phyloP scores from a whole-genome alignment of 2,329 filamentous ascomycete genomes.

The Cadophora sp. region DNA sequence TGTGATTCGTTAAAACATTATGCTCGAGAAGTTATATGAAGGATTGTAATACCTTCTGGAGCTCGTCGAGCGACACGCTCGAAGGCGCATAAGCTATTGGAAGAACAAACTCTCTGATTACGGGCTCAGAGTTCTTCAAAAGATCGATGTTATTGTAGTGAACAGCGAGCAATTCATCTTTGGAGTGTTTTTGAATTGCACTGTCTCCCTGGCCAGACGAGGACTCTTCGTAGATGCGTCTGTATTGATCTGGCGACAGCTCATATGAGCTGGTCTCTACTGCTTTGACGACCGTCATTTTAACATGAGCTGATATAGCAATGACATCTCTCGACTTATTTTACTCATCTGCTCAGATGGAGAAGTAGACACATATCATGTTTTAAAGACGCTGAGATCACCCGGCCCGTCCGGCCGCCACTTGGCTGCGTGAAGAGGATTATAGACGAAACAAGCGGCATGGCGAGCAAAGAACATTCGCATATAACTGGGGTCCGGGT shows the following conservation, averaged over 20 bases:
- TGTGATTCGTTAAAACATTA: neutral
- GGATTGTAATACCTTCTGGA: neutral
- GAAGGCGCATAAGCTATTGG: neutral
- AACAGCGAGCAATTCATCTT: slow-evolving; percentile 22
- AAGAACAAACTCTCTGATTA: slow-evolving; percentile 18
- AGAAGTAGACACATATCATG: slow-evolving; percentile 1
- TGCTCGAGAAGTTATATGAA: neutral
- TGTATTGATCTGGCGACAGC: slow-evolving; percentile 22
- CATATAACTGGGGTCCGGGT: slow-evolving; percentile 18
- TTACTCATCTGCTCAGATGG: neutral
- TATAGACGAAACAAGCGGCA: slow-evolving; percentile 20
- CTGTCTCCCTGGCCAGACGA: slow-evolving; percentile 9
- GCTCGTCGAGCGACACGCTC: neutral
- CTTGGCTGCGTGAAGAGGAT: slow-evolving; percentile 13
- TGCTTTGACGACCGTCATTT: slow-evolving; percentile 19
- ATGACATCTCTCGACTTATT: neutral
- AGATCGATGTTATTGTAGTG: slow-evolving; percentile 23
- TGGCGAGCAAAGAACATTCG: neutral
- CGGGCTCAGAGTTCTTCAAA: neutral
- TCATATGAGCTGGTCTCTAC: slow-evolving; percentile 24
- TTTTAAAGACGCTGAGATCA: neutral
- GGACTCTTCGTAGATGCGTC: slow-evolving; percentile 20
- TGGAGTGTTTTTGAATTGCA: slow-evolving; percentile 10
- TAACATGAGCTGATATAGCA: neutral
- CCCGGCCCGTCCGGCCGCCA: neutral